Conservation (phyloP, 345 rosid genomes). For the Arabidopsis suecica region DNA sequence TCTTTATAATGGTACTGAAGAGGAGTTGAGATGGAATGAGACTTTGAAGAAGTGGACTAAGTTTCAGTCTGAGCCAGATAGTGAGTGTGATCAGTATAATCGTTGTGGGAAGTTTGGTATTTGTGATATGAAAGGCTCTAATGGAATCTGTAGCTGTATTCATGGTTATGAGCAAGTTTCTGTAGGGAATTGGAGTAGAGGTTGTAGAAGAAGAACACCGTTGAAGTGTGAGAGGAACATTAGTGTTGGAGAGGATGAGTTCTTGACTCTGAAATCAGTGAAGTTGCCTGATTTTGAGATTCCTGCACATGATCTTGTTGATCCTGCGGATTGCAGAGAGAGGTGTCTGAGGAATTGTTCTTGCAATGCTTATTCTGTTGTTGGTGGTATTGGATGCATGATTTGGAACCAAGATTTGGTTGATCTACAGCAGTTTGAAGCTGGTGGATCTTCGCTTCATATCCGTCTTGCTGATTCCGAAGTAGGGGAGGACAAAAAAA, state of each 20-base stretch:
- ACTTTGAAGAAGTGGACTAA: slow-evolving; percentile 50
- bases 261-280: slow-evolving; percentile 40
- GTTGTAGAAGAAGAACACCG: slow-evolving; percentile 55
- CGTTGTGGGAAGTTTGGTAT: slow-evolving; percentile 73
- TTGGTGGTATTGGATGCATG: slow-evolving; percentile 56
- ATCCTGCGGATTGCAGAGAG: slow-evolving; percentile 46
- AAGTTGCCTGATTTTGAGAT: slow-evolving; percentile 59
- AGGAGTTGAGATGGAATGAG: slow-evolving; percentile 61
- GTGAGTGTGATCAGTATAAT: slow-evolving; percentile 71
- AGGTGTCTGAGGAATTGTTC: slow-evolving; percentile 57
- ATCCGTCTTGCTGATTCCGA: slow-evolving; percentile 53
- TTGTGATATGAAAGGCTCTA: slow-evolving; percentile 44
- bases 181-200: slow-evolving; percentile 53
- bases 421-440: slow-evolving; percentile 46
- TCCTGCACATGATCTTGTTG: slow-evolving; percentile 32
- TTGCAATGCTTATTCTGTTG: slow-evolving; percentile 55
- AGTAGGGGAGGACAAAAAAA: slow-evolving; percentile 41
- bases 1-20: slow-evolving; percentile 57
- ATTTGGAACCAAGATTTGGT: slow-evolving; percentile 52
- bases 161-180: slow-evolving; percentile 54
- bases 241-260: slow-evolving; percentile 52
- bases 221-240: slow-evolving; percentile 52
- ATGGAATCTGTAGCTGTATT: slow-evolving; percentile 59
- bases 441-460: slow-evolving; percentile 46
- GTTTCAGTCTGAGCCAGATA: slow-evolving; percentile 54